These are phyloP conservation scores for Skeletonema tropicum DNA, from an alignment of 108 stramenopile genomes.

Conservation along the genomic window DNA sequence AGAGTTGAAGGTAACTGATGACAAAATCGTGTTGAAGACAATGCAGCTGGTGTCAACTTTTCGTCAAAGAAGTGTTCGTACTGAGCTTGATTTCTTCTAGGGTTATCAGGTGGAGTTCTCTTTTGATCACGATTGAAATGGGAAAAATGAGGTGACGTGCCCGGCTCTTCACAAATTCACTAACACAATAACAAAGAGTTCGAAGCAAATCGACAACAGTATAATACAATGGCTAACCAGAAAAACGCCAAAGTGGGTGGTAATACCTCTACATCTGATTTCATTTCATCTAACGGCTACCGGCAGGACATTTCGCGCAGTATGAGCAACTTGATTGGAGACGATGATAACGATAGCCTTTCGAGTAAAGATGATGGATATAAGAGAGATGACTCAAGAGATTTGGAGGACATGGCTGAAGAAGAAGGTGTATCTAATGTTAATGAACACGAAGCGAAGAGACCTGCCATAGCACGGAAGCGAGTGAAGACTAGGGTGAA, in stretches of 20 bases:
- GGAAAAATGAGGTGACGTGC: slow-evolving; percentile 1
- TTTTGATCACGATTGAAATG: background rate
- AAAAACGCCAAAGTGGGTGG: background rate
- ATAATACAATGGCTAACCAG: background rate
- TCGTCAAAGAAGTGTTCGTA: background rate
- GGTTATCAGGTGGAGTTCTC: background rate
- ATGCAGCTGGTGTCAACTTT: background rate
- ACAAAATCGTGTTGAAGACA: no score
- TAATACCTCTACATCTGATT: background rate
- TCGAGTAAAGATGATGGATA: background rate
- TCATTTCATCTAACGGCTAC: background rate
- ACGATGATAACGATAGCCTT: background rate
- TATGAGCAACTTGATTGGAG: slow-evolving; percentile 4
- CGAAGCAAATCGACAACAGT: background rate
- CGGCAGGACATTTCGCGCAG: background rate
- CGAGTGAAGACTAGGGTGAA: background rate
- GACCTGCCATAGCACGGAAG: background rate
- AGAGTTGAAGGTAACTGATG: no score
- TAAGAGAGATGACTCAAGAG: slow-evolving; percentile 1
- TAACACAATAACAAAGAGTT: background rate
- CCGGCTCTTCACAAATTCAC: background rate
- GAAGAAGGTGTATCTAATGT: background rate
- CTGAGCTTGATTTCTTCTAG: background rate
- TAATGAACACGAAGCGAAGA: background rate
- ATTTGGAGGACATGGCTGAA: background rate